A percentile compares a stretch with the other conserved stretches of the same genome.
These are phyloP conservation scores for Medakamo hakoo DNA, from an alignment of 139 green algal species.

Conservation along the genomic window DNA sequence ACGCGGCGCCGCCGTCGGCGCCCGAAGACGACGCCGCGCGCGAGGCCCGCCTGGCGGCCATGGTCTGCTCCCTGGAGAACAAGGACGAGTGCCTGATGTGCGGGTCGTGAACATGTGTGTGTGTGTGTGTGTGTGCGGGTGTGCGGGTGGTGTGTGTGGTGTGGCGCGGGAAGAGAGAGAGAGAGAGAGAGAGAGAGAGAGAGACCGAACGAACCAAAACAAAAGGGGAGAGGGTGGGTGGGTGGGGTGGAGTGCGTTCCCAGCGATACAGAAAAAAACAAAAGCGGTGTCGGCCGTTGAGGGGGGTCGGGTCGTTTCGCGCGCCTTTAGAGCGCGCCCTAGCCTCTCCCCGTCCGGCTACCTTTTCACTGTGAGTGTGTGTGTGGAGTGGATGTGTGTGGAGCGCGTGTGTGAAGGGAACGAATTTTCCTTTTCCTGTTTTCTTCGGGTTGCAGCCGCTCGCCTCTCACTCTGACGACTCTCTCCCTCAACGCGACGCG, in stretches of 20 bases:
- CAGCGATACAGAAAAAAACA: too few relatives aligned
- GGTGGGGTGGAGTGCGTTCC: too few relatives aligned
- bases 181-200: not conserved
- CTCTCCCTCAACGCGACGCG: too few relatives aligned
- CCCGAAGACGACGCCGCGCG: conserved; percentile 21
- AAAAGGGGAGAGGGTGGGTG: too few relatives aligned
- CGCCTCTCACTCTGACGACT: too few relatives aligned
- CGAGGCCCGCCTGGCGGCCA: conserved; percentile 58
- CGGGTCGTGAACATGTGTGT: conserved; percentile 38
- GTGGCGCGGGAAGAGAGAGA: not conserved
- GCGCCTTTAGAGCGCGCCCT: too few relatives aligned
- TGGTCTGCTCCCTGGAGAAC: conserved; percentile 92
- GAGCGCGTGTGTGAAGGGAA: not conserved
- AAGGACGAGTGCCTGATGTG: conserved; percentile 94
- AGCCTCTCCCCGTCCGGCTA: too few relatives aligned
- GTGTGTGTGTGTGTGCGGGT: not conserved
- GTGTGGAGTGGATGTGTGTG: not conserved
- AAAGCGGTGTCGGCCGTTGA: too few relatives aligned
- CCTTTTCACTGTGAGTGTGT: not conserved
- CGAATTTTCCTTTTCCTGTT: not conserved
- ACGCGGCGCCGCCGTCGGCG: conserved; percentile 16
- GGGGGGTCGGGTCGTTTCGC: too few relatives aligned
- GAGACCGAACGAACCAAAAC: not conserved
- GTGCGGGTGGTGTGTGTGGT: too few relatives aligned
- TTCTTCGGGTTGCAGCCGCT: too few relatives aligned